Evolutionary conservation across 257 asterid genomes (phyloP), one percentile per base, ranked within the genome.

Genomic region (Lycium barbarum): DNA sequence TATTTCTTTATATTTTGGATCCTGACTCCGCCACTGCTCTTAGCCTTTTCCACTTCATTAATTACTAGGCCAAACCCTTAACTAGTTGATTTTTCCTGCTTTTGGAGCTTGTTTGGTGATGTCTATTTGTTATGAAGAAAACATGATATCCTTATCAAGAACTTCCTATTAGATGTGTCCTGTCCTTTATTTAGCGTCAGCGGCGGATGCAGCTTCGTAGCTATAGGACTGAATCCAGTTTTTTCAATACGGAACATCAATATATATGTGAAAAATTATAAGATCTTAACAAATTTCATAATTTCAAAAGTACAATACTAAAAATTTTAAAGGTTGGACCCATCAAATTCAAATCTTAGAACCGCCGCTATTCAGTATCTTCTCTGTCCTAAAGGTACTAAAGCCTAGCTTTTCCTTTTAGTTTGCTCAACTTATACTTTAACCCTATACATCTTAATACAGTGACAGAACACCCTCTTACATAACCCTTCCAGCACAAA

Each of bases 81-180:
- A 0, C 59, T 26, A 51, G 79, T 43, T 49, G 82, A 61, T 59
- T 84, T 83, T 79, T 40, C 53, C 85, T 84, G 59, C 54, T 49
- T 87, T 84, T 80, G 72, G 84, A 53, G 54, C 55, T 80, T 38
- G 55, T 15, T 85, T 40, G 45, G 26, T 65, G 53, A 7, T 49
- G 53, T 11, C 5, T 65, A 11, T 58, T 33, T 15, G 68, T 80
- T 36, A 33, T 35, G 70, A 58, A 18, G 15, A 40, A 55, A 35
- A 38, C 51, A 38, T 80, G 35, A 2, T 36, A 3, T 58, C 45
- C 66, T 22, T 53, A 22, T 62, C 70, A 22, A 62, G 38, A 62
- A 62, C 70, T 62, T 62, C 76, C 76, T 35, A 68, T 7, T 68
- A 68, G 49, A 35, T 17, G 51, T 36, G 26, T 68, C 13, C 33